A percentile compares a stretch with the other conserved stretches of the same genome.
These are phyloP conservation scores for Fonsecaea pugnacius DNA, from an alignment of 2,329 filamentous ascomycete genomes.

Conservation along the genomic window DNA sequence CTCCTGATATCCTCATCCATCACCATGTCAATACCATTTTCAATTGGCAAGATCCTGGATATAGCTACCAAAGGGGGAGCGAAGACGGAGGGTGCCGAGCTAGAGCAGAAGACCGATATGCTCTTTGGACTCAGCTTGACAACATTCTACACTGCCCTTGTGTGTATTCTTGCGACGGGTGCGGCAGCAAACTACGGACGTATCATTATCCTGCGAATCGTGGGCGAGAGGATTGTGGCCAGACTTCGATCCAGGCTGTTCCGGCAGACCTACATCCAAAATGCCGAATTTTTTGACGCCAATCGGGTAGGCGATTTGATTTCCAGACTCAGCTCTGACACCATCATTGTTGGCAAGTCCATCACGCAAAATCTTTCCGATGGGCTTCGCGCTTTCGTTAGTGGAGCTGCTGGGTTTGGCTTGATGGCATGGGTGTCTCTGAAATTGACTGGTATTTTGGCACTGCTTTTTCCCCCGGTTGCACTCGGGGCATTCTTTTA, in stretches of 20 bases:
- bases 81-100: slow-evolving; percentile 31
- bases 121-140: slow-evolving; percentile 83
- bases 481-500: slow-evolving; percentile 91
- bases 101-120: slow-evolving; percentile 61
- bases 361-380: slow-evolving; percentile 98
- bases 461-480: slow-evolving; percentile 86
- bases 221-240: slow-evolving; percentile 92
- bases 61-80: slow-evolving; percentile 75
- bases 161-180: slow-evolving; percentile 75
- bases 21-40: slow-evolving; percentile 95
- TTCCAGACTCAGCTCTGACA: slow-evolving; percentile 91
- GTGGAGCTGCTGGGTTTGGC: slow-evolving; percentile 82
- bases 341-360: slow-evolving; percentile 96
- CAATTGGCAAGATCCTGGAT: slow-evolving; percentile 93
- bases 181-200: slow-evolving; percentile 91
- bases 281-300: slow-evolving; percentile 92
- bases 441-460: slow-evolving; percentile 83
- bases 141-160: slow-evolving; percentile 87
- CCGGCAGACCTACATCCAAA: slow-evolving; percentile 89
- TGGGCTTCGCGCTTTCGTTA: slow-evolving; percentile 87
- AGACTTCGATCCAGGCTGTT: slow-evolving; percentile 88
- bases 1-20: slow-evolving; percentile 87
- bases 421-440: slow-evolving; percentile 97
- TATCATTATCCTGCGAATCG: slow-evolving; percentile 88
- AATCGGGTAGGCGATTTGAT: slow-evolving; percentile 96